Base-by-base conservation (phyloP, 805 yeast genomes). In the Lipomyces starkeyi region DNA sequence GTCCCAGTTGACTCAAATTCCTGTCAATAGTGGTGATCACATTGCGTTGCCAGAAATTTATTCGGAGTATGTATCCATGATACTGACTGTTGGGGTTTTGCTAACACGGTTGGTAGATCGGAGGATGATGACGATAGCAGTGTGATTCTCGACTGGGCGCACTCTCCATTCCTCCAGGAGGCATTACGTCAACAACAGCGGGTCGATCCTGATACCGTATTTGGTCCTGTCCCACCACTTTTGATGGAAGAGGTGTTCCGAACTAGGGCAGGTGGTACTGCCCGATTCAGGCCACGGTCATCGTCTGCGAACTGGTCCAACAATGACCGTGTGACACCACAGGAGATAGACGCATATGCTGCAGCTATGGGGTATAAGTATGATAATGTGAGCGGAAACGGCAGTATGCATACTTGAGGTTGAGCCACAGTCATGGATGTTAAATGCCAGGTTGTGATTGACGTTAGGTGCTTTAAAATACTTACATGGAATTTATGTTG, bases 191-290 rank as follows among this genome's bases (percentile, higher is more conserved):
- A 83, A 67, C 89, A 87, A 74, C 77, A 68, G 61, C 76, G 75
- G 35, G 79, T 88, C 68, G 88, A 91, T 74, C 93, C 95, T 0
- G 86, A 83, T 69, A 76, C 82, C 22, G 84, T 91, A 0, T 91
- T 92, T 79, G 97, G 97, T 0, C 88, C 90, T 6, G 84, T 90
- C 40, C 89, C 90, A 0, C 87, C 87, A 1, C 79, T 90, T 66
- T 85, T 87, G 62, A 86, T 89, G 80, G 91, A 87, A 63, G 91
- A 88, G 70, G 86, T 90, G 2, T 91, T 90, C 75, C 84, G 82
- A 43, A 74, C 70, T 49, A 62, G 71, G 53, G 71, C 70, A n/a
- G 71, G 71, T 17, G 59, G 73, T 8, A 77, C 83, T 2, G 81
- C 87, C n/a, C 82, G 84, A 70, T 79, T 83, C 64, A 81, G 89